Conservation (phyloP, 768 basidiomycete species). For the Boletus pseudopeckii region DNA sequence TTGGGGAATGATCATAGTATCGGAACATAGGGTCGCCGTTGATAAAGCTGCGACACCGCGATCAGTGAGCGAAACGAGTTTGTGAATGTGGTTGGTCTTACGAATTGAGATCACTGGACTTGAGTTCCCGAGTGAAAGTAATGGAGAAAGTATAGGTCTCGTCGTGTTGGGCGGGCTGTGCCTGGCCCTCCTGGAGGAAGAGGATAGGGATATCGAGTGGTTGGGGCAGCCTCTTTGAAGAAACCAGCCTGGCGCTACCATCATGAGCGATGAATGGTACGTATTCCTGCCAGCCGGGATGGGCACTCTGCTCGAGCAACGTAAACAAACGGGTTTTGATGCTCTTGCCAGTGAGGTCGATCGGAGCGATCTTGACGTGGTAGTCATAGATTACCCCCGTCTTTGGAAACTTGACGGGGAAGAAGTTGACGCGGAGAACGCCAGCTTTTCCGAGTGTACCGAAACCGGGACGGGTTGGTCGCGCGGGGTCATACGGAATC, state of each 20-base stretch:
- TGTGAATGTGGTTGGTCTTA: constrained; percentile 22
- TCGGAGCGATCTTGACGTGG: constrained; percentile 37
- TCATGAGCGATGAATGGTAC: constrained; percentile 40
- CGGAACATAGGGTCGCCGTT: constrained; percentile 35
- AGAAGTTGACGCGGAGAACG: constrained; percentile 49
- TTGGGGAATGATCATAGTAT: constrained; percentile 40
- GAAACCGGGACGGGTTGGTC: constrained; percentile 47
- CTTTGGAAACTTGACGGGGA: constrained; percentile 42
- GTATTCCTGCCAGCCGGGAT: constrained; percentile 37
- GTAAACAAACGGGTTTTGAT: constrained; percentile 40
- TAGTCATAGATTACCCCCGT: constrained; percentile 43
- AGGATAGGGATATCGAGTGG: constrained; percentile 33
- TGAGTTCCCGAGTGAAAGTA: constrained; percentile 28
- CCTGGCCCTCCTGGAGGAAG: constrained; percentile 41
- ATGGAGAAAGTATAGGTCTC: constrained; percentile 40
- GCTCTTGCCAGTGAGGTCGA: constrained; percentile 28
- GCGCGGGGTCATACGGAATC: constrained; percentile 29
- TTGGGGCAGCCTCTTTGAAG: constrained; percentile 36
- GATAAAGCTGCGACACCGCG: constrained; percentile 34
- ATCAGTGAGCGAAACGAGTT: not conserved
- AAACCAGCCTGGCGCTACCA: constrained; percentile 38
- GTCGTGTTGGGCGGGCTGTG: constrained; percentile 25
- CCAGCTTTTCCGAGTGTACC: constrained; percentile 39
- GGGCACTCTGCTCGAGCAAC: constrained; percentile 38
- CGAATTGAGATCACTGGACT: constrained; percentile 30